Conservation (phyloP, 495 filamentous ascomycete genomes). For the Hypoxylon perforatum region DNA sequence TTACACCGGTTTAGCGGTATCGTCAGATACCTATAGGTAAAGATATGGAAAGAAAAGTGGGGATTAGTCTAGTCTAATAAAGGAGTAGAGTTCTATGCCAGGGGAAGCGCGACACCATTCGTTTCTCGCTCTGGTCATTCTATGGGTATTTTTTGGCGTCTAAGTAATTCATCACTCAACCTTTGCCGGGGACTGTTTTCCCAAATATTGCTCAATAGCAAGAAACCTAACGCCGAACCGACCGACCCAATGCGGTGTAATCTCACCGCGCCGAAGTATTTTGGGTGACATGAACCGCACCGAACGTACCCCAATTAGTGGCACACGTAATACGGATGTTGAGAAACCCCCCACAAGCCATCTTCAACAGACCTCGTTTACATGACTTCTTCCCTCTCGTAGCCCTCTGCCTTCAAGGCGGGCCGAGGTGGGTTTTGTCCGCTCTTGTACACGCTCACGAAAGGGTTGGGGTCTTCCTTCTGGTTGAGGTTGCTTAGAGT, state of each 20-base stretch:
- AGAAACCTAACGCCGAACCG: slow-evolving; percentile 19
- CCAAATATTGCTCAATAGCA: slow-evolving; percentile 11
- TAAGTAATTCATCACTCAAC: slow-evolving; percentile 6
- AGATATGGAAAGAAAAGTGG: slow-evolving; percentile 22
- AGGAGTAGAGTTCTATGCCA: slow-evolving; percentile 14
- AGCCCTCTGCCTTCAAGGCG: slow-evolving; percentile 74
- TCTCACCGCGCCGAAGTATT: slow-evolving; percentile 5
- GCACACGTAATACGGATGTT: slow-evolving; percentile 4
- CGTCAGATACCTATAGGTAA: no score
- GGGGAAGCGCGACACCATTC: background rate
- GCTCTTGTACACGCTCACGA: slow-evolving; percentile 78
- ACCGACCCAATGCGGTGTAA: slow-evolving; percentile 15
- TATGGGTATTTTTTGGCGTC: slow-evolving; percentile 30
- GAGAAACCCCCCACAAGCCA: background rate
- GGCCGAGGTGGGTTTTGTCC: slow-evolving; percentile 67
- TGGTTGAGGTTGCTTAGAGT: slow-evolving; percentile 88
- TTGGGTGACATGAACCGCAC: slow-evolving; percentile 2
- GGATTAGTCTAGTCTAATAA: slow-evolving; percentile 23
- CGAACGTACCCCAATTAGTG: background rate
- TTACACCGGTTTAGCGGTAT: background rate
- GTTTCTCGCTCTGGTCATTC: slow-evolving; percentile 16
- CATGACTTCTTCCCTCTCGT: slow-evolving; percentile 85
- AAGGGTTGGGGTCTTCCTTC: slow-evolving; percentile 89
- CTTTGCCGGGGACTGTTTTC: slow-evolving; percentile 17
- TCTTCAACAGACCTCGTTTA: slow-evolving; percentile 46